Evolutionary conservation across 192 early-diverging fungal species (phyloP).

Genomic region (Coemansia sp.): DNA sequence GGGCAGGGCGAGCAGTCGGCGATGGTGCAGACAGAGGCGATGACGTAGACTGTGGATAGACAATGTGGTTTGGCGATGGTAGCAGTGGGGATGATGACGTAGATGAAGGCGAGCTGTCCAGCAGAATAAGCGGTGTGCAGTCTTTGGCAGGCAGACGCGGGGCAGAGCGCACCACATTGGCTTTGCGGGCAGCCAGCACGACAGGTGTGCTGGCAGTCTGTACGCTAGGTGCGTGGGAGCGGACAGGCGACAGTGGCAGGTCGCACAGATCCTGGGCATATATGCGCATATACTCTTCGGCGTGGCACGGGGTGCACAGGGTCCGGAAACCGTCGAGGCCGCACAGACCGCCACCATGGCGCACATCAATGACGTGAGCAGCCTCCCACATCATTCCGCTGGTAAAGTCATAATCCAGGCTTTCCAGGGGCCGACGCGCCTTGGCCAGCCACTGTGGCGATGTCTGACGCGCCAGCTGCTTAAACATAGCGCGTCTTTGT

Average conservation of each 20-base stretch:
- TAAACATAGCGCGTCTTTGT: slow-evolving; percentile 20
- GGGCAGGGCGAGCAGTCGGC: too few relatives aligned
- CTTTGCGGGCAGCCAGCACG: background rate
- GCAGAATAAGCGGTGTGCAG: slow-evolving; percentile 4
- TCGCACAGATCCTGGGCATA: slow-evolving; percentile 29
- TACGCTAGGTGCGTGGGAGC: background rate
- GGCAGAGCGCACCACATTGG: background rate
- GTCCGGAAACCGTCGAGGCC: slow-evolving; percentile 48
- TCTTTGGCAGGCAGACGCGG: background rate
- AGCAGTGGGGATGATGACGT: slow-evolving; percentile 19
- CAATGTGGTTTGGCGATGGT: background rate
- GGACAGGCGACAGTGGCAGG: slow-evolving; percentile 6
- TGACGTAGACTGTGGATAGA: background rate
- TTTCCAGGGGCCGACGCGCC: slow-evolving; percentile 22
- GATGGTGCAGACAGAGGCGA: too few relatives aligned
- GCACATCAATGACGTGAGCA: slow-evolving; percentile 45
- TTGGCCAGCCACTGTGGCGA: slow-evolving; percentile 36
- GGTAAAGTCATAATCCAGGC: slow-evolving; percentile 35
- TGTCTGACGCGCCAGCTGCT: slow-evolving; percentile 19
- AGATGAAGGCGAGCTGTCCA: slow-evolving; percentile 21
- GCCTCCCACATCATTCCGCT: slow-evolving; percentile 56
- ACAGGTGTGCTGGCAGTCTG: background rate
- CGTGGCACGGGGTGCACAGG: slow-evolving; percentile 51
- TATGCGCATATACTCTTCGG: slow-evolving; percentile 34
- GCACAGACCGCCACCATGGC: slow-evolving; percentile 50